Evolutionary conservation across 2,329 filamentous ascomycete species (phyloP).

Genomic region (Huntiella omanensis): DNA sequence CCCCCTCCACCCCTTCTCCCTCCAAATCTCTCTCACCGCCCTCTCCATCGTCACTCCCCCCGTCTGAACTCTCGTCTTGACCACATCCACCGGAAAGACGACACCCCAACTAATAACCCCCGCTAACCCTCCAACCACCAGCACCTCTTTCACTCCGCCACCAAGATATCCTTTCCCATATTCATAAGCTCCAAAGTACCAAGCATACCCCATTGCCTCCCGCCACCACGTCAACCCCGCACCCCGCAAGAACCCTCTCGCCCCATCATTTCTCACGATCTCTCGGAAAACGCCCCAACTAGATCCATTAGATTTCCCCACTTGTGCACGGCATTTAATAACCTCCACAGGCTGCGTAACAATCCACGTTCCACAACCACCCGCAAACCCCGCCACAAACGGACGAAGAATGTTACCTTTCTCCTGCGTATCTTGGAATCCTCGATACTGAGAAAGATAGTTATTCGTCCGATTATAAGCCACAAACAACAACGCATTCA

Average conservation of each 20-base stretch:
- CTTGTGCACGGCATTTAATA: conserved; percentile 73
- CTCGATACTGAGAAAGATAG: conserved; percentile 26
- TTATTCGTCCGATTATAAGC: conserved; percentile 73
- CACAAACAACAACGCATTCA: conserved; percentile 80
- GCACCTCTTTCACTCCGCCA: conserved; percentile 20
- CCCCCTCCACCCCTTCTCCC: conserved; percentile 39
- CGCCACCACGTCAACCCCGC: conserved; percentile 64
- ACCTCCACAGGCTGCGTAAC: conserved; percentile 80
- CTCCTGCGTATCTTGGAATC: background rate
- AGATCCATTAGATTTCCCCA: conserved; percentile 33
- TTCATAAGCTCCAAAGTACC: conserved; percentile 93
- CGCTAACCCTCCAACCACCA: conserved; percentile 73
- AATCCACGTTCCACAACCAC: conserved; percentile 69
- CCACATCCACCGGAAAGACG: conserved; percentile 76
- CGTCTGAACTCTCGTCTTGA: conserved; percentile 75
- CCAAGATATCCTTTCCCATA: conserved; percentile 41
- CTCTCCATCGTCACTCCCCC: conserved; percentile 38
- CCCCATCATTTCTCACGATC: conserved; percentile 36
- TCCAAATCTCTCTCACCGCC: conserved; percentile 43
- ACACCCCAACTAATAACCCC: conserved; percentile 79
- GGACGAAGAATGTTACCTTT: background rate
- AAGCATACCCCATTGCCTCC: conserved; percentile 86
- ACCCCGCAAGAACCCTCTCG: conserved; percentile 62
- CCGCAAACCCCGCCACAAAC: conserved; percentile 56
- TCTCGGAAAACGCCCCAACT: conserved; percentile 43